These are phyloP conservation scores for Pseudoscleropodium purum DNA, from an alignment of 225 moss, liverwort and hornwort species.

Conservation along the genomic window DNA sequence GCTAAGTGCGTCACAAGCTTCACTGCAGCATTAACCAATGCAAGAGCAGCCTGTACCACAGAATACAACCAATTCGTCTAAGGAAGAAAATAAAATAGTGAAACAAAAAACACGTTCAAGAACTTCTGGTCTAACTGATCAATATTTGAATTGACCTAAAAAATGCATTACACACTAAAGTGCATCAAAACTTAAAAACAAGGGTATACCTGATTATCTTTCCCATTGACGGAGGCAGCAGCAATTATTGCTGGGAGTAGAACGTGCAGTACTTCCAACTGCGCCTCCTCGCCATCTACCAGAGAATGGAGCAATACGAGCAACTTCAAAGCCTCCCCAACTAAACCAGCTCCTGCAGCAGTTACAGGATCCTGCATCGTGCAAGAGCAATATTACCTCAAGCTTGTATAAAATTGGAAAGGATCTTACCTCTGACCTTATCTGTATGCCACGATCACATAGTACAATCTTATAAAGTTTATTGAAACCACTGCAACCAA, in stretches of 20 bases:
- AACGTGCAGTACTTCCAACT: conserved; percentile 79
- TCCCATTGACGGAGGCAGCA: conserved; percentile 66
- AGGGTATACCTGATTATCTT: conserved; percentile 38
- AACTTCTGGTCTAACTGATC: not conserved
- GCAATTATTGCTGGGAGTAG: conserved; percentile 82
- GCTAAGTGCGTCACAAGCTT: conserved; percentile 96
- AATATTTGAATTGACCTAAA: not conserved
- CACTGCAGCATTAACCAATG: conserved; percentile 66
- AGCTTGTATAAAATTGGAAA: not conserved
- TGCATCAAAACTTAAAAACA: not conserved
- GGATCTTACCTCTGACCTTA: not conserved
- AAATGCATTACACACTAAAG: not conserved
- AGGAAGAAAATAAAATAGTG: not conserved
- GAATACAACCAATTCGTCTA: not conserved
- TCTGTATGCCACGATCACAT: not conserved
- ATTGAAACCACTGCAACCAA: not conserved
- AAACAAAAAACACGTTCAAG: not conserved
- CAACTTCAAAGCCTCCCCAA: conserved; percentile 86
- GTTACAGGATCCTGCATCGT: conserved; percentile 61
- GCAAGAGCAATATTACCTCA: not conserved
- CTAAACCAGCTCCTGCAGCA: conserved; percentile 52
- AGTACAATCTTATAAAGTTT: not conserved
- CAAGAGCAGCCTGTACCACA: conserved; percentile 37
- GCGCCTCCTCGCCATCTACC: conserved; percentile 82
- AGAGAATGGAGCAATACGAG: conserved; percentile 83